Evolutionary conservation across 2,329 filamentous ascomycete species (phyloP), one percentile per base, ranked within the genome.

Genomic region (Zopfia rhizophila): DNA sequence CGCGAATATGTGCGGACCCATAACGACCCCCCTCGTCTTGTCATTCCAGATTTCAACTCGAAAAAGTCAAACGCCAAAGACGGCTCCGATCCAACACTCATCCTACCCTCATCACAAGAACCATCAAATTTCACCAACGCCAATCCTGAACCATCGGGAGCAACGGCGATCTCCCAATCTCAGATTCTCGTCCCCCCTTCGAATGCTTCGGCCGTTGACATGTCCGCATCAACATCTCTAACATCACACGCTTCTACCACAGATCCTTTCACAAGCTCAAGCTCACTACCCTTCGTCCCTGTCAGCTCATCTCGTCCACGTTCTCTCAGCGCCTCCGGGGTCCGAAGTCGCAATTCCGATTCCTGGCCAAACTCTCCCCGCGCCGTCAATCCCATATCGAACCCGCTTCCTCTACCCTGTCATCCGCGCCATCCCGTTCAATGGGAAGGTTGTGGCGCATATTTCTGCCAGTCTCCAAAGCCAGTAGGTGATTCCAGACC

Each of bases 401-500:
- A 66, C 16, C 65, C 65, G 11, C 59, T 69, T 14, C 69, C 72
- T 14, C 54, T 74, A 5, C 72, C 72, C 6, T 71, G 72, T 39
- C 64, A 70, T 38, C 67, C 69, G 21, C 59, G 67, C 3, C 72
- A 75, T 55, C 72, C 72, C 8, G 72, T 75, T 3, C 72, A 75
- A 38, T 75, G 72, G 72, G 63, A 73, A 55, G 72, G 72, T 12
- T 75, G 72, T 41, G 72, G 72, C 2, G 65, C 69, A 2, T 75
- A 73, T 51, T 75, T 74, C 43, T 75, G 72, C 47, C 70, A 72
- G 36, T 66, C 64, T 42, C 61, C 66, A 8, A 53, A 72, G 18
- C 68, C 70, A 3, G 63, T 72, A 10, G 72, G 72, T 17, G 72
- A 75, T 38, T 62, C 61, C 22, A 56, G 72, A 46, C 63, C 63